phyloP scores from a whole-genome alignment of 192 early-diverging fungal species.

The Podila verticillata region DNA sequence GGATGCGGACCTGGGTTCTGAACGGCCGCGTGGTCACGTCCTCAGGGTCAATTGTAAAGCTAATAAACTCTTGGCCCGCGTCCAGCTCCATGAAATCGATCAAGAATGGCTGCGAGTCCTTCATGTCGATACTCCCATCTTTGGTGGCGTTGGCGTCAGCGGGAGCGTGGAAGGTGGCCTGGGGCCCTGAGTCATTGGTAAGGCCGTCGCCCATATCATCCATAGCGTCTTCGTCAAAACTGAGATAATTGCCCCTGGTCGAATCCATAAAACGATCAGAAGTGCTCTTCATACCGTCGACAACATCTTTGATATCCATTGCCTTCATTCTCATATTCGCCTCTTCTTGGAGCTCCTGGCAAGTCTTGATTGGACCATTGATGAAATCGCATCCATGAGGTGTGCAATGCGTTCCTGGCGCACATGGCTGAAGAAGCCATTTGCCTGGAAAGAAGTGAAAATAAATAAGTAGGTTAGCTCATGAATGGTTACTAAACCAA shows the following conservation, averaged over 20 bases:
- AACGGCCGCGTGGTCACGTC: not conserved
- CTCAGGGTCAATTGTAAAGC: not conserved
- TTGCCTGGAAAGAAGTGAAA: not conserved
- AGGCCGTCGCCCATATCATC: not conserved
- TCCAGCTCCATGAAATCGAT: conserved; percentile 42
- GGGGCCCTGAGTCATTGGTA: not conserved
- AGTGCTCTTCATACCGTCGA: conserved; percentile 20
- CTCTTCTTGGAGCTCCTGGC: conserved; percentile 13
- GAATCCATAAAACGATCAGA: conserved; percentile 14
- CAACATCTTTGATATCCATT: not conserved
- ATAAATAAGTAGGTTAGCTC: not conserved
- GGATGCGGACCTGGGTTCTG: conserved; percentile 44
- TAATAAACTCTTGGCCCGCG: conserved; percentile 7
- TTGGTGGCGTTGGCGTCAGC: not conserved
- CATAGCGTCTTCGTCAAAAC: not conserved
- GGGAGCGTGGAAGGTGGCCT: not conserved
- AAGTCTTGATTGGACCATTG: conserved; percentile 16
- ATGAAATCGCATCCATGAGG: conserved; percentile 25
- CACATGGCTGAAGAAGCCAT: conserved; percentile 19
- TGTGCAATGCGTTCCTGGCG: conserved; percentile 35
- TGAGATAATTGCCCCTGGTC: conserved; percentile 14
- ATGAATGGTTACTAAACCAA: too few species aligned
- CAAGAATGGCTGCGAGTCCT: conserved; percentile 12
- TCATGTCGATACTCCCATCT: not conserved
- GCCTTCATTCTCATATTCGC: not conserved